Evolutionary conservation across 2,329 filamentous ascomycete genomes (phyloP).

Genomic region (Lachnellula occidentalis): DNA sequence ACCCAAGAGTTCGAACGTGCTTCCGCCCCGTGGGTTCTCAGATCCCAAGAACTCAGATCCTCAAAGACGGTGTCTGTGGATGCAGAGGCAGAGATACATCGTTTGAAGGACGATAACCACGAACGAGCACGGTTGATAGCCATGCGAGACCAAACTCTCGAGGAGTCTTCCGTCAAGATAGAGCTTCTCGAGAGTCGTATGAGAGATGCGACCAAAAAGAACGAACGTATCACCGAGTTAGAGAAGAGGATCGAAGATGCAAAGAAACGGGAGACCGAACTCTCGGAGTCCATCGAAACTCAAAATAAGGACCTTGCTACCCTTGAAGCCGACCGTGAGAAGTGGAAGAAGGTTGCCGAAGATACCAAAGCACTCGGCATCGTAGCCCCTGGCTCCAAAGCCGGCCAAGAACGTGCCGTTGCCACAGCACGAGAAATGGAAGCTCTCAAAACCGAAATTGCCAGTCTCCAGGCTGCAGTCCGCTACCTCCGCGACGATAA

Average conservation of each 20-base stretch:
- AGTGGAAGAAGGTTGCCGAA: slow-evolving; percentile 66
- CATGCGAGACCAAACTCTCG: slow-evolving; percentile 73
- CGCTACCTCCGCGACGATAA: slow-evolving; percentile 65
- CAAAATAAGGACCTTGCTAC: slow-evolving; percentile 61
- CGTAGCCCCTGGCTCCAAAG: slow-evolving; percentile 44
- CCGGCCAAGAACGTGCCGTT: slow-evolving; percentile 61
- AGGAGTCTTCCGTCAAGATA: slow-evolving; percentile 85
- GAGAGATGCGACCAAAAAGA: slow-evolving; percentile 75
- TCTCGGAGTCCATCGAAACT: slow-evolving; percentile 60
- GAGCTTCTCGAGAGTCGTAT: slow-evolving; percentile 86
- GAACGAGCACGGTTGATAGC: slow-evolving; percentile 69
- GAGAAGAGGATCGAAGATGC: slow-evolving; percentile 54
- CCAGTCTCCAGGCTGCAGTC: slow-evolving; percentile 57
- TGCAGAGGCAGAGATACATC: slow-evolving; percentile 76
- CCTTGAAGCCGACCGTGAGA: slow-evolving; percentile 61
- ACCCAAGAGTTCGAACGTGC: slow-evolving; percentile 74
- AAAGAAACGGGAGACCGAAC: slow-evolving; percentile 43
- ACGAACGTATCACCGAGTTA: slow-evolving; percentile 60
- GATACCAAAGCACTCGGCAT: slow-evolving; percentile 51
- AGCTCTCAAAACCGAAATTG: slow-evolving; percentile 62
- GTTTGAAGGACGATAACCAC: slow-evolving; percentile 72
- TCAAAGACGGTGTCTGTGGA: slow-evolving; percentile 76
- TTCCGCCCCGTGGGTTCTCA: slow-evolving; percentile 75
- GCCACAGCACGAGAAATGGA: slow-evolving; percentile 70
- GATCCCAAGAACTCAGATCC: slow-evolving; percentile 75